These are phyloP conservation scores for Orbilia quercus DNA, from an alignment of 2,329 filamentous ascomycete genomes.

Conservation along the genomic window DNA sequence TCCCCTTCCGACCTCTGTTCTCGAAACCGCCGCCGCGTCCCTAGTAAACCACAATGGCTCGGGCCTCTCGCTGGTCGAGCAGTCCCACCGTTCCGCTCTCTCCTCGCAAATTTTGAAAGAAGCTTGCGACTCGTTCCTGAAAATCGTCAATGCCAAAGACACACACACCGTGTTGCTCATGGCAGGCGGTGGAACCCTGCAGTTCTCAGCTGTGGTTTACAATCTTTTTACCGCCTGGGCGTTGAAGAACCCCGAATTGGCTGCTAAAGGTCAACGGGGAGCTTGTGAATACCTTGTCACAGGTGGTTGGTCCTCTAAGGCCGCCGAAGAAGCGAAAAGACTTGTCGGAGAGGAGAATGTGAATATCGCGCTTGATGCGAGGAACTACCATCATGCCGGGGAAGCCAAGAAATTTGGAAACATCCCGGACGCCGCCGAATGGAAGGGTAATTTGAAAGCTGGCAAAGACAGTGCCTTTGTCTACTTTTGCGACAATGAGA, in stretches of 20 bases:
- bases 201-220: constrained; percentile 85
- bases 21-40: constrained; percentile 79
- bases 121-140: constrained; percentile 76
- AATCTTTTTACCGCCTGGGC: constrained; percentile 87
- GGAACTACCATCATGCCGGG: constrained; percentile 60
- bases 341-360: constrained; percentile 81
- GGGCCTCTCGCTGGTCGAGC: constrained; percentile 87
- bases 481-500: constrained; percentile 95
- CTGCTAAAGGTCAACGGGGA: constrained; percentile 74
- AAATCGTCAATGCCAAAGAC: constrained; percentile 76
- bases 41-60: constrained; percentile 84
- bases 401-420: constrained; percentile 81
- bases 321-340: constrained; percentile 81
- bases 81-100: constrained; percentile 84
- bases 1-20: constrained; percentile 81
- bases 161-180: constrained; percentile 90
- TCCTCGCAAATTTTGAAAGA: constrained; percentile 82
- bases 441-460: constrained; percentile 76
- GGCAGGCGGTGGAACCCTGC: constrained; percentile 84
- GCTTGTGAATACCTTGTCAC: constrained; percentile 86
- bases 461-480: constrained; percentile 72
- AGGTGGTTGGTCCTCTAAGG: constrained; percentile 90
- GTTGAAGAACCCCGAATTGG: constrained; percentile 71
- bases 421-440: constrained; percentile 80
- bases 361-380: constrained; percentile 79